Evolutionary conservation across 768 basidiomycete species (phyloP).

Genomic region (Austroboletus eburneus): DNA sequence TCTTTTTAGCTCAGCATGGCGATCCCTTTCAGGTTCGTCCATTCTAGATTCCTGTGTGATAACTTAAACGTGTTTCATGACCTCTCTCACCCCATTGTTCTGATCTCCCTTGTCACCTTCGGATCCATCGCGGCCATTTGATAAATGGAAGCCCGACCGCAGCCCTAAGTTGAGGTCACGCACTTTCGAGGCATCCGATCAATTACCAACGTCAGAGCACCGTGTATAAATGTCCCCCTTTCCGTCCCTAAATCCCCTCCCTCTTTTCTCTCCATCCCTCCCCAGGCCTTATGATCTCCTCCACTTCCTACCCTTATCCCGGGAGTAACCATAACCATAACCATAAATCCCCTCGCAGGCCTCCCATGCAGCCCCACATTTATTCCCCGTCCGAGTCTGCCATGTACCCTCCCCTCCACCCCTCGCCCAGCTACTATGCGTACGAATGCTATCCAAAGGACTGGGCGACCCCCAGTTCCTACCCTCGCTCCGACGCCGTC

Average conservation of each 20-base stretch:
- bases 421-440: slow-evolving; percentile 19
- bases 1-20: slow-evolving; percentile 14
- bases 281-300: slow-evolving; percentile 28
- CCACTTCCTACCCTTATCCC: slow-evolving; percentile 27
- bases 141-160: slow-evolving; percentile 31
- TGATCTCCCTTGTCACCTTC: slow-evolving; percentile 17
- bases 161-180: slow-evolving; percentile 25
- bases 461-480: slow-evolving; percentile 12
- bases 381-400: slow-evolving; percentile 26
- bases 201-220: slow-evolving; percentile 29
- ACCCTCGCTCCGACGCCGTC: no score
- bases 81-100: slow-evolving; percentile 24
- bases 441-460: slow-evolving; percentile 23
- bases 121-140: slow-evolving; percentile 30
- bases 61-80: slow-evolving; percentile 32
- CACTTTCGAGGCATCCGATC: slow-evolving; percentile 30
- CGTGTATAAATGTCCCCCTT: slow-evolving; percentile 32
- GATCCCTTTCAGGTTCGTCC: slow-evolving; percentile 24
- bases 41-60: slow-evolving; percentile 20
- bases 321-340: slow-evolving; percentile 21
- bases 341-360: slow-evolving; percentile 19
- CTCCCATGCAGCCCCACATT: slow-evolving; percentile 28
- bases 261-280: slow-evolving; percentile 8
- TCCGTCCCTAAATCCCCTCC: slow-evolving; percentile 29
- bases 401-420: slow-evolving; percentile 29